Evolutionary conservation across 2,329 filamentous ascomycete genomes (phyloP), one percentile per base, ranked within the genome.

Genomic region (Rhynchosporium graminicola): DNA sequence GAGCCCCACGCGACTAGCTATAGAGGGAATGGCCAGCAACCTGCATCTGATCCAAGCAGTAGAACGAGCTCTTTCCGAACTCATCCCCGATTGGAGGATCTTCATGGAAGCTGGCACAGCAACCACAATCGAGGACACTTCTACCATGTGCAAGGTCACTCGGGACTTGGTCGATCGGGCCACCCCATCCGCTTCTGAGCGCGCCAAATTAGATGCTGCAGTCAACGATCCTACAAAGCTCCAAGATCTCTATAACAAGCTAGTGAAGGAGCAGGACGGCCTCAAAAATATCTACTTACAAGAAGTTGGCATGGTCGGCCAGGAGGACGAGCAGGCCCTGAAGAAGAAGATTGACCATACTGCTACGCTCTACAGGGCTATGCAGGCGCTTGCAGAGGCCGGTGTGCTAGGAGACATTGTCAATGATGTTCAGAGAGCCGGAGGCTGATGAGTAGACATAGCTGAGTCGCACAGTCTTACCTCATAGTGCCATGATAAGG

Each of bases 321-420:
- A 80, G 12, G 83, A 85, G 62, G 78, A 82, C 28, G 75, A 79
- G 51, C 80, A 82, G 52, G 83, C 86, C 3, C 76, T 77, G 28
- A 80, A 81, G 33, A 78, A 86, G 2, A 82, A 83, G 69, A 82
- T 85, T 70, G 90, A 96, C 71, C 90, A 90, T 71, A 87, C 84
- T 0, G 84, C 86, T 0, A 84, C 86, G 0, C 80, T 94, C 28
- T 85, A 90, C 68, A 79, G 76, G 43, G 94, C 90, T 87, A 75
- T 93, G 50, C 82, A 82, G 66, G 84, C 83, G 65, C 80, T 96
- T 62, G 88, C 88, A 0, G 84, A 87, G 63, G 87, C 88, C 69
- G 86, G 84, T 0, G 76, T 84, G 1, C 74, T 95, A 61, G 77
- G 79, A 67, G 76, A 80, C 42, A 68, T 79, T n/a, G 59, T 72